Evolutionary conservation across 164 flowering plant species (phyloP).

Genomic region (Liriodendron chinense): DNA sequence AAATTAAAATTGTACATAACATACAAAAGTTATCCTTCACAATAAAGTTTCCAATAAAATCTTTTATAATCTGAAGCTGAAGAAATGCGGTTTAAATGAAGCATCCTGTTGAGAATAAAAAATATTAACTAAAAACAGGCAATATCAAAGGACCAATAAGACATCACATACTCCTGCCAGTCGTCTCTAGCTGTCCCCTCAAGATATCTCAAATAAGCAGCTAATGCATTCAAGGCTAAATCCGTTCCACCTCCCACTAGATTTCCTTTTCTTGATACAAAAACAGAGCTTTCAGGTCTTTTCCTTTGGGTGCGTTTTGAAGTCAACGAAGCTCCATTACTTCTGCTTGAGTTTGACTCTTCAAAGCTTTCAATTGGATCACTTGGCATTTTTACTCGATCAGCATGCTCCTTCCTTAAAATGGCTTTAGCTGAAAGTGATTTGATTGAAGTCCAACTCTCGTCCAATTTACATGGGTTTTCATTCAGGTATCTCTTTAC

Average conservation of each 20-base stretch:
- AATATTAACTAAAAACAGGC: neutral
- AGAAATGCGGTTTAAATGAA: neutral
- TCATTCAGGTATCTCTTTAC: slow-evolving; percentile 43
- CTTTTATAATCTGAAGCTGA: neutral
- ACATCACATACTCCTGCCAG: slow-evolving; percentile 74
- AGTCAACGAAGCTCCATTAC: slow-evolving; percentile 8
- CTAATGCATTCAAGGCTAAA: slow-evolving; percentile 60
- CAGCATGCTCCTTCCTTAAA: slow-evolving; percentile 22
- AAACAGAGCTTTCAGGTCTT: slow-evolving; percentile 36
- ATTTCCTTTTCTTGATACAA: slow-evolving; percentile 41
- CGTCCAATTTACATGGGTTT: slow-evolving; percentile 23
- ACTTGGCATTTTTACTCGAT: slow-evolving; percentile 12
- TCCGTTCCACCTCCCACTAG: slow-evolving; percentile 63
- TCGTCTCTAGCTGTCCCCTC: slow-evolving; percentile 75
- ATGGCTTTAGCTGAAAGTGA: slow-evolving; percentile 37
- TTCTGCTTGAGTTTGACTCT: slow-evolving; percentile 16
- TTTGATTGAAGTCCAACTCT: slow-evolving; percentile 39
- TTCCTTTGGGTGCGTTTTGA: slow-evolving; percentile 16
- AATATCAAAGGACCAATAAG: neutral
- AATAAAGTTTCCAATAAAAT: neutral
- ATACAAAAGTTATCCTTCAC: neutral
- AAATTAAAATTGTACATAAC: neutral
- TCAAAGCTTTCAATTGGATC: slow-evolving; percentile 12
- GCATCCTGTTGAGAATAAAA: neutral
- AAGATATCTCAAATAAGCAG: slow-evolving; percentile 74